Percentiles rank a stretch among this genome's conserved stretches.
Evolutionary conservation across 2,329 filamentous ascomycete genomes (phyloP).

Genomic region (Trematosphaeria pertusa): DNA sequence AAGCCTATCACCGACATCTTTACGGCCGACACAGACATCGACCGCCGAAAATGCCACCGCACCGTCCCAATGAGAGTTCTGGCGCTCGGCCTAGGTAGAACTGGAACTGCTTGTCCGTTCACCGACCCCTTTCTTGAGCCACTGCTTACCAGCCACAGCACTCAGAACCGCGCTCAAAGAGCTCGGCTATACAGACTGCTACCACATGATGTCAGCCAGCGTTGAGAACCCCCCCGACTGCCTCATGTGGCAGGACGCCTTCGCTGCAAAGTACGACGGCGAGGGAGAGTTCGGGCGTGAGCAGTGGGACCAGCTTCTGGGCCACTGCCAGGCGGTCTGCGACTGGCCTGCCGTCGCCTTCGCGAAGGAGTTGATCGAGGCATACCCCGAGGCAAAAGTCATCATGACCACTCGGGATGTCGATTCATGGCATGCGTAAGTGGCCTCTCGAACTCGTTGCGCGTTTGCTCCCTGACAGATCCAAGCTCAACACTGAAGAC

Average conservation of each 20-base stretch:
- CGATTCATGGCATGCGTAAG: conserved; percentile 64
- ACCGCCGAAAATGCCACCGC: conserved; percentile 69
- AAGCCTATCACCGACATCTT: conserved; percentile 67
- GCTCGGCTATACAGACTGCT: conserved; percentile 71
- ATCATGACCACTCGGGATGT: conserved; percentile 72
- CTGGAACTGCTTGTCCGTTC: conserved; percentile 70
- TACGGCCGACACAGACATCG: conserved; percentile 71
- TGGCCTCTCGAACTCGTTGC: too few species aligned
- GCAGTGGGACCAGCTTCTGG: conserved; percentile 73
- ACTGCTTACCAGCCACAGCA: conserved; percentile 49
- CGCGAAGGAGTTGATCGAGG: conserved; percentile 72
- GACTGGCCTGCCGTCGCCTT: conserved; percentile 74
- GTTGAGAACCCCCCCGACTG: conserved; percentile 73
- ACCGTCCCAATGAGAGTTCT: conserved; percentile 75
- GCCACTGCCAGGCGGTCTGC: conserved; percentile 70
- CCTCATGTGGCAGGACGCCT: conserved; percentile 73
- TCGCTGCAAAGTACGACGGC: conserved; percentile 68
- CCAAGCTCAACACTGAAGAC: conserved; percentile 70
- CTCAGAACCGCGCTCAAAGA: conserved; percentile 70
- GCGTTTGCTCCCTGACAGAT: too few species aligned
- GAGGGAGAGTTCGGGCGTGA: conserved; percentile 68
- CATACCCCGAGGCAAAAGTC: conserved; percentile 76
- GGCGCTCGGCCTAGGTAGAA: conserved; percentile 70
- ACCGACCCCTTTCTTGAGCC: background rate
- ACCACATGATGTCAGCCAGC: conserved; percentile 76